Conservation (phyloP, 2,329 filamentous ascomycete genomes). For the Fusarium chlamydosporum region DNA sequence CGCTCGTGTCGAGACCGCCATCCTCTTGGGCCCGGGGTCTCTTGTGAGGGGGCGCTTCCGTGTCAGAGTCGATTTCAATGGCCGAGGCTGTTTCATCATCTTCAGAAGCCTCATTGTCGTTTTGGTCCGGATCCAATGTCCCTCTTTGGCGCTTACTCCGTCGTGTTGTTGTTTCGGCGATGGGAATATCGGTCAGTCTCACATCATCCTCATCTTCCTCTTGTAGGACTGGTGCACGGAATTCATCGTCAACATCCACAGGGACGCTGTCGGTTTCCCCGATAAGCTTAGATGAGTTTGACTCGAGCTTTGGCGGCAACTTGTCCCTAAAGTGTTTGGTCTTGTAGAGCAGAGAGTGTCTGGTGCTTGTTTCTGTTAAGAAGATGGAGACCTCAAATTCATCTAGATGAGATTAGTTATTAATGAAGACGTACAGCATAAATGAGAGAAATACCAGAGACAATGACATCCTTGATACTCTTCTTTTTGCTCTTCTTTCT, state of each 20-base stretch:
- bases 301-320: slow-evolving; percentile 66
- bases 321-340: slow-evolving; percentile 81
- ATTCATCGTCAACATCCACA: slow-evolving; percentile 64
- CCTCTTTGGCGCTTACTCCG: slow-evolving; percentile 53
- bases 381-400: slow-evolving; percentile 97
- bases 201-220: slow-evolving; percentile 63
- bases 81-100: slow-evolving; percentile 56
- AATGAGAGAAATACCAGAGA: slow-evolving; percentile 70
- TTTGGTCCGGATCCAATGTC: slow-evolving; percentile 50
- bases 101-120: slow-evolving; percentile 51
- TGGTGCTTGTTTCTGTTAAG: slow-evolving; percentile 85
- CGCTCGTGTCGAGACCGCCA: slow-evolving; percentile 56
- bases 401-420: slow-evolving; percentile 67
- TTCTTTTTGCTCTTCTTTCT: slow-evolving; percentile 79
- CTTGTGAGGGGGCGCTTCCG: slow-evolving; percentile 62
- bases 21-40: slow-evolving; percentile 57
- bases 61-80: slow-evolving; percentile 58
- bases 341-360: slow-evolving; percentile 89
- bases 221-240: slow-evolving; percentile 58
- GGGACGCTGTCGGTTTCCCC: slow-evolving; percentile 68
- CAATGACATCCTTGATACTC: slow-evolving; percentile 88
- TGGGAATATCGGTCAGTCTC: slow-evolving; percentile 56
- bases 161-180: slow-evolving; percentile 38
- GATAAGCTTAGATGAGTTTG: slow-evolving; percentile 74
- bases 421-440: background rate